Conservation (phyloP, 257 asterid genomes). For the Striga asiatica region DNA sequence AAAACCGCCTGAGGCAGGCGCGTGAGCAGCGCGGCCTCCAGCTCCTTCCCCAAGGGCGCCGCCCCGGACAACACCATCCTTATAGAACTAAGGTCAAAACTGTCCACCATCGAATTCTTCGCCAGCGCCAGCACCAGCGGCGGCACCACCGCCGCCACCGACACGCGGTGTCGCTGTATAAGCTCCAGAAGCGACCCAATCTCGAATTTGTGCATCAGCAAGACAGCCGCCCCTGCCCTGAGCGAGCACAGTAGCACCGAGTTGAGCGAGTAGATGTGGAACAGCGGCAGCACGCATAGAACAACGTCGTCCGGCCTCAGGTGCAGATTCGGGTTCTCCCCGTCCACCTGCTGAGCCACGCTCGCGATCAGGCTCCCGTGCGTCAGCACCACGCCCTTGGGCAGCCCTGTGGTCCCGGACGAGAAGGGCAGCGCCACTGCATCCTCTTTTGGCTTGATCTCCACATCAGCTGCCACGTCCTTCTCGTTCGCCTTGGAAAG, state of each 20-base stretch:
- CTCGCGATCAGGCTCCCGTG: conserved; percentile 65
- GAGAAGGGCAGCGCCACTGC: conserved; percentile 74
- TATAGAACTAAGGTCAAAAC: conserved; percentile 57
- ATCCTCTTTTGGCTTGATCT: conserved; percentile 39
- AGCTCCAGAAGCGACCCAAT: conserved; percentile 48
- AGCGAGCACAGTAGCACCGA: conserved; percentile 54
- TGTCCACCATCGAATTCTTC: conserved; percentile 57
- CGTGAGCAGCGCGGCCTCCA: conserved; percentile 48
- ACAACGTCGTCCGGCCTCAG: conserved; percentile 48
- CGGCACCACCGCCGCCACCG: conserved; percentile 82
- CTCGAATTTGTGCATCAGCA: conserved; percentile 69
- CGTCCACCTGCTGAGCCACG: conserved; percentile 75
- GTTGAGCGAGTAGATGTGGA: conserved; percentile 56
- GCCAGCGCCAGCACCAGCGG: conserved; percentile 72
- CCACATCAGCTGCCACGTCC: conserved; percentile 23
- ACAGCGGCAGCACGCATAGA: conserved; percentile 60
- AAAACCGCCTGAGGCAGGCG: conserved; percentile 75
- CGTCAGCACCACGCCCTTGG: conserved; percentile 69
- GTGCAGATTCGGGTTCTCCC: conserved; percentile 63
- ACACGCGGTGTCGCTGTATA: conserved; percentile 50
- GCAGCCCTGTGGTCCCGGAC: conserved; percentile 73
- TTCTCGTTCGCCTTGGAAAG: conserved; percentile 33
- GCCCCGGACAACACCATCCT: conserved; percentile 70
- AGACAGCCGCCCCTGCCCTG: conserved; percentile 54
- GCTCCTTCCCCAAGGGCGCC: conserved; percentile 83